Evolutionary conservation across 1,284 basidiomycete species (phyloP).

Genomic region (Sparassis latifolia): DNA sequence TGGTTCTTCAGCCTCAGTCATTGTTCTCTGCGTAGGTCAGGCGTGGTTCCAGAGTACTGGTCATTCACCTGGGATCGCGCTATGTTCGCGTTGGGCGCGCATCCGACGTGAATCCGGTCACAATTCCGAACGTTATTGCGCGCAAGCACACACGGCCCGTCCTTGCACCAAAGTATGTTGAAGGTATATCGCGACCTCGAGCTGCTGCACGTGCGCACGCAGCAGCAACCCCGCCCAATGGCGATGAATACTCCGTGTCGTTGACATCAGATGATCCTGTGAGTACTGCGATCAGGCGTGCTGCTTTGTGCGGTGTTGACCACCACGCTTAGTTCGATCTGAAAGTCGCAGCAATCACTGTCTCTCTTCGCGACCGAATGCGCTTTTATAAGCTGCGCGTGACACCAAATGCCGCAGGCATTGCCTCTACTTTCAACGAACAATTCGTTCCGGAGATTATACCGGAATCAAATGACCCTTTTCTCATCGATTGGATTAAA

Average conservation of each 20-base stretch:
- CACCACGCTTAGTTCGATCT: slow-evolving; percentile 49
- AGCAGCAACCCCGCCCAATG: slow-evolving; percentile 19
- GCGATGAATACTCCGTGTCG: slow-evolving; percentile 41
- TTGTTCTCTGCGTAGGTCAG: slow-evolving; percentile 32
- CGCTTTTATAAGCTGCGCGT: slow-evolving; percentile 83
- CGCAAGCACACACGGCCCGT: slow-evolving; percentile 45
- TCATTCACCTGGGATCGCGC: slow-evolving; percentile 93
- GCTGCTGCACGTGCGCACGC: slow-evolving; percentile 21
- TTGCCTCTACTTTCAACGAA: slow-evolving; percentile 72
- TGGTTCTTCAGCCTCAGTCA: slow-evolving; percentile 3
- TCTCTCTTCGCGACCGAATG: slow-evolving; percentile 79
- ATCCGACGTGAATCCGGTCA: slow-evolving; percentile 76
- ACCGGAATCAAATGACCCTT: slow-evolving; percentile 75
- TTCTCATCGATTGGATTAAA: slow-evolving; percentile 76
- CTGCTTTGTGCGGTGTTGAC: not conserved
- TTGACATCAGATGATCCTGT: slow-evolving; percentile 56
- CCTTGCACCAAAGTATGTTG: slow-evolving; percentile 35
- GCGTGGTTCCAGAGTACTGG: slow-evolving; percentile 72
- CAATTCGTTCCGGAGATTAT: slow-evolving; percentile 78
- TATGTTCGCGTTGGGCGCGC: slow-evolving; percentile 85
- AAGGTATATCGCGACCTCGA: slow-evolving; percentile 47
- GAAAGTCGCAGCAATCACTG: slow-evolving; percentile 66
- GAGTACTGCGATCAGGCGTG: slow-evolving; percentile 16
- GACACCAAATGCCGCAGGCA: slow-evolving; percentile 65
- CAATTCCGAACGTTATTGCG: slow-evolving; percentile 77